Conservation (phyloP, 306 rosid species). For the Vicia villosa region DNA sequence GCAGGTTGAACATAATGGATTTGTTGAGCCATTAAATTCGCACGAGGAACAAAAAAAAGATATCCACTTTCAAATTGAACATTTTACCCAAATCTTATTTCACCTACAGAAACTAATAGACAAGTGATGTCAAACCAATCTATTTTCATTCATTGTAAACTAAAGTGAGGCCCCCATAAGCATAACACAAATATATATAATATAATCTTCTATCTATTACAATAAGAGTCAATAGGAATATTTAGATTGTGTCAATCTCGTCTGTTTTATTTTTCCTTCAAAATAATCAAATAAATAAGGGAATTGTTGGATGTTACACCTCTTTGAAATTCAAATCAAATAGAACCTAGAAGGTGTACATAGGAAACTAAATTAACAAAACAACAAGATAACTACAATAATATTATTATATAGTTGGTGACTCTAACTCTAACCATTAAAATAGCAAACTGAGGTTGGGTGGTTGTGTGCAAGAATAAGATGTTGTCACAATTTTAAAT, state of each 20-base stretch:
- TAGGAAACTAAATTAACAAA: not conserved
- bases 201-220: not conserved
- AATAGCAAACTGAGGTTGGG: slow-evolving; percentile 14
- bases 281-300: slow-evolving; percentile 10
- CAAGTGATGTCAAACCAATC: not conserved
- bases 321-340: slow-evolving; percentile 5
- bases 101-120: not conserved
- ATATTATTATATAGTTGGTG: slow-evolving; percentile 22
- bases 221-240: not conserved
- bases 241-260: slow-evolving; percentile 10
- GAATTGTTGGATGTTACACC: slow-evolving; percentile 10
- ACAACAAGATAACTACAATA: not conserved
- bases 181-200: not conserved
- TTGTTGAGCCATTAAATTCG: too few species aligned
- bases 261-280: not conserved
- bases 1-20: too few species aligned
- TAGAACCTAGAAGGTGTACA: not conserved
- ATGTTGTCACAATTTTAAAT: slow-evolving; percentile 22
- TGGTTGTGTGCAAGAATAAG: slow-evolving; percentile 30
- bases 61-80: not conserved
- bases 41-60: not conserved
- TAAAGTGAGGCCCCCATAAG: not conserved
- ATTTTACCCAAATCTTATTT: not conserved
- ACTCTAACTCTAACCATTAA: slow-evolving; percentile 12
- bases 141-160: not conserved